Percentiles rank a stretch among this genome's conserved stretches.
Conservation (phyloP, 768 basidiomycete genomes). For the Leucocoprinus birnbaumii region DNA sequence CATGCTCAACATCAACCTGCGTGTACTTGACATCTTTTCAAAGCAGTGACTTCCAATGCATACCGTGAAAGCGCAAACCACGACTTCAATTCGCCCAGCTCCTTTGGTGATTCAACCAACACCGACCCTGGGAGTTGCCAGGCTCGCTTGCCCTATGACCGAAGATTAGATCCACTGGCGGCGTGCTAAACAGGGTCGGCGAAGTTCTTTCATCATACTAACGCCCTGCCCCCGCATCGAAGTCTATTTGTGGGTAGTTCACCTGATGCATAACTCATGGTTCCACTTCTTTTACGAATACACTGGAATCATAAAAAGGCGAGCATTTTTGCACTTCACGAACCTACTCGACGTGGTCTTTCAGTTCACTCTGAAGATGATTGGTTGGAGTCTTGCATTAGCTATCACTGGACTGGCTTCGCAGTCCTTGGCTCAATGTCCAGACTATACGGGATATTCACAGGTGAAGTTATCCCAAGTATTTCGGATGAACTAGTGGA, state of each 20-base stretch:
- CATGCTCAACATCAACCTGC: too few relatives aligned
- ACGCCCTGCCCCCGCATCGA: constrained; percentile 9
- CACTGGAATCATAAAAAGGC: constrained; percentile 2
- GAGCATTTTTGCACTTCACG: neutral
- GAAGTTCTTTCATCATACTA: neutral
- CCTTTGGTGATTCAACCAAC: too few relatives aligned
- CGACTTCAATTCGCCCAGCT: too few relatives aligned
- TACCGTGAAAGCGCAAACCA: too few relatives aligned
- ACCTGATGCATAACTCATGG: constrained; percentile 4
- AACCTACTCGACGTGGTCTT: neutral
- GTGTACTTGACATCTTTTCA: too few relatives aligned
- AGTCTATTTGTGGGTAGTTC: constrained; percentile 4
- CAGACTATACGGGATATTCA: constrained; percentile 60
- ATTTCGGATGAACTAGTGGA: constrained; percentile 5
- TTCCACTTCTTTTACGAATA: constrained; percentile 1
- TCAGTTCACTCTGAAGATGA: constrained; percentile 18
- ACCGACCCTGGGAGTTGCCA: too few relatives aligned
- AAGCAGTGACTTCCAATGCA: too few relatives aligned
- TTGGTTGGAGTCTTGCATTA: constrained; percentile 15
- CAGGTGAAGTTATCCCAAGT: constrained; percentile 31
- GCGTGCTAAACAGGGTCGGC: neutral
- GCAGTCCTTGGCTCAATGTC: constrained; percentile 42
- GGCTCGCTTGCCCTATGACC: neutral
- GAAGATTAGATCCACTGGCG: neutral
- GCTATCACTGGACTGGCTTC: constrained; percentile 22